Evolutionary conservation across 108 stramenopile species (phyloP).

Genomic region (Craspedostauros australis): DNA sequence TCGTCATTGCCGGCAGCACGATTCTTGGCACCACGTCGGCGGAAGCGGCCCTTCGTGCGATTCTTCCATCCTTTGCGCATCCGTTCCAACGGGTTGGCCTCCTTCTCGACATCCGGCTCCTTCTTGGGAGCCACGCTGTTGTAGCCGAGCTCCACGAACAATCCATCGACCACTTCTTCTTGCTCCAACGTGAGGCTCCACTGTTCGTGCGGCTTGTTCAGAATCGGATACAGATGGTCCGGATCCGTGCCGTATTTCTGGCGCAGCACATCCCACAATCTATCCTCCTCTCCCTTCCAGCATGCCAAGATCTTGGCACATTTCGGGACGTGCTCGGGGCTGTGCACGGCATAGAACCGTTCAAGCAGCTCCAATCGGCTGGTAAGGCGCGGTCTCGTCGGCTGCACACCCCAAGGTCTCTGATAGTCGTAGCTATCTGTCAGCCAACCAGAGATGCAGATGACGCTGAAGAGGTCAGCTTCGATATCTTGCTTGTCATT

Average conservation of each 20-base stretch:
- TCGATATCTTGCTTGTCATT: slow-evolving; percentile 27
- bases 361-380: slow-evolving; percentile 64
- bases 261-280: slow-evolving; percentile 59
- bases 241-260: slow-evolving; percentile 80
- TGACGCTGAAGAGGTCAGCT: slow-evolving; percentile 66
- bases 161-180: slow-evolving; percentile 48
- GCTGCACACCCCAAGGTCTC: slow-evolving; percentile 80
- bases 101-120: not conserved
- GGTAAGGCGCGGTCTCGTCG: slow-evolving; percentile 53
- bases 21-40: too few species aligned
- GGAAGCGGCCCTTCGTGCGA: too few species aligned
- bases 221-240: slow-evolving; percentile 53
- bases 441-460: slow-evolving; percentile 82
- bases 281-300: slow-evolving; percentile 71
- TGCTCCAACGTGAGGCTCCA: slow-evolving; percentile 64
- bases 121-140: slow-evolving; percentile 26
- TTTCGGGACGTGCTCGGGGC: slow-evolving; percentile 63
- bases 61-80: slow-evolving; percentile 32
- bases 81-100: slow-evolving; percentile 22
- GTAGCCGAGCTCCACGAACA: slow-evolving; percentile 64
- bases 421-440: slow-evolving; percentile 74
- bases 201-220: slow-evolving; percentile 31
- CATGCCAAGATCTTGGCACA: slow-evolving; percentile 52
- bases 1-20: too few species aligned
- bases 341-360: slow-evolving; percentile 71